These are phyloP conservation scores for Piper longum DNA, from an alignment of 164 flowering plant genomes.

Conservation along the genomic window DNA sequence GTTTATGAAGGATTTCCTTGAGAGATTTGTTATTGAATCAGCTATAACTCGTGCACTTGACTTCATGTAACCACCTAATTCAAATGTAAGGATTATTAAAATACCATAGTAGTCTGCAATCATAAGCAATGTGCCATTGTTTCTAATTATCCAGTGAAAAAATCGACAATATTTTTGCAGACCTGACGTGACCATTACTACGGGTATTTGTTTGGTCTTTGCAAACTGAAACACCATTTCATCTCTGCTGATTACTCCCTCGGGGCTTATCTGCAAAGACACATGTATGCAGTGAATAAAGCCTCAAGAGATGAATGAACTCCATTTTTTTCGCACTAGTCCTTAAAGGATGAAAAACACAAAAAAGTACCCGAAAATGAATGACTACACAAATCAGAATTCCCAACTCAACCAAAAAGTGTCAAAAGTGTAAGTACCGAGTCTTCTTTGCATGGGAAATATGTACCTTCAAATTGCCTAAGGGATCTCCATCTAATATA, in stretches of 20 bases:
- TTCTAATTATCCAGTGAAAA: neutral
- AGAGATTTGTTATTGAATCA: constrained; percentile 63
- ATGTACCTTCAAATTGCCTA: constrained; percentile 75
- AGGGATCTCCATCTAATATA: constrained; percentile 82
- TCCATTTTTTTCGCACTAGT: neutral
- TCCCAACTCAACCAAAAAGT: neutral
- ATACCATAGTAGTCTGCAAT: neutral
- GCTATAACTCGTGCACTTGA: constrained; percentile 85
- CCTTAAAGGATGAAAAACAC: too few relatives aligned
- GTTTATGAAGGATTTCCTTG: constrained; percentile 48
- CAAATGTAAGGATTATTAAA: constrained; percentile 1
- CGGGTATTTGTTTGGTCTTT: constrained; percentile 50
- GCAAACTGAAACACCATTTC: constrained; percentile 84
- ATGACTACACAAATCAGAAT: neutral
- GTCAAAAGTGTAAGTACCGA: neutral
- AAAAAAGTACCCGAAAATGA: too few relatives aligned
- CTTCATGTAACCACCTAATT: constrained; percentile 91
- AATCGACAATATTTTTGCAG: neutral
- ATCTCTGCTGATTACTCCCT: constrained; percentile 59
- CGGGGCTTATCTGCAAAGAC: constrained; percentile 59
- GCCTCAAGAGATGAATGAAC: neutral
- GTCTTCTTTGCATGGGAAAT: neutral
- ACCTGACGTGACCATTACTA: constrained; percentile 97
- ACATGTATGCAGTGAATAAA: neutral
- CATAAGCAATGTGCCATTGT: too few relatives aligned